Conservation (phyloP, 2,329 filamentous ascomycete genomes). For the Hortaea sp. region DNA sequence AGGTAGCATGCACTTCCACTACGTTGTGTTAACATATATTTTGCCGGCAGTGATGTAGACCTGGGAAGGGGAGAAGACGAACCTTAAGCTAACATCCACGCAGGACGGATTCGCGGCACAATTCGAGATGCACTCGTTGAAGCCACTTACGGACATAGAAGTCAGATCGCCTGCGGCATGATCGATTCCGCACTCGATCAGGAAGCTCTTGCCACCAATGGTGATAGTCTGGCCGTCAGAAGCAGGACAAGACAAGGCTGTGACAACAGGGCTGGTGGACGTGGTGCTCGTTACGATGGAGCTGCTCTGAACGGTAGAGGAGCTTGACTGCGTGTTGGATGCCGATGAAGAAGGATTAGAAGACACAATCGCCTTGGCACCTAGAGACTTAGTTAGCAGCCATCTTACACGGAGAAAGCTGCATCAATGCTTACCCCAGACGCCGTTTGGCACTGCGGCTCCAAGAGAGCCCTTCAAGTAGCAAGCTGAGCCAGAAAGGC, state of each 20-base stretch:
- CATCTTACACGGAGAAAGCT: too few species aligned
- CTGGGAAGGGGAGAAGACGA: constrained; percentile 15
- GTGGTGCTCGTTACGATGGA: background rate
- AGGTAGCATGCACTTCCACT: background rate
- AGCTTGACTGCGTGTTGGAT: background rate
- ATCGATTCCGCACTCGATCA: constrained; percentile 19
- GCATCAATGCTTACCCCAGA: constrained; percentile 5
- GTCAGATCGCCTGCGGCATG: constrained; percentile 22
- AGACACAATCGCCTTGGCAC: constrained; percentile 16
- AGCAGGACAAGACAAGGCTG: constrained; percentile 10
- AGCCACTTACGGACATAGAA: constrained; percentile 10
- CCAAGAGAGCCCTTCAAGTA: constrained; percentile 22
- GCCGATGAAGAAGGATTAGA: too few species aligned
- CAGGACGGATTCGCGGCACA: constrained; percentile 21
- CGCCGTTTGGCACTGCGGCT: constrained; percentile 5
- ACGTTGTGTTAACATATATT: too few species aligned
- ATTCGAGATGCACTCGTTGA: constrained; percentile 21
- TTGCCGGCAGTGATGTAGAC: background rate
- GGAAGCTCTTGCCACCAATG: constrained; percentile 8
- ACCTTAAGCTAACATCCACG: constrained; percentile 16
- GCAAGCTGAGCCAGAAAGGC: constrained; percentile 16
- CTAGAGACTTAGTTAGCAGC: constrained; percentile 1
- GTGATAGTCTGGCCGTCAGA: constrained; percentile 9
- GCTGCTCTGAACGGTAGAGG: background rate
- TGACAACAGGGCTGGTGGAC: background rate